A percentile compares a stretch with the other conserved stretches of the same genome.
phyloP scores from a whole-genome alignment of 495 filamentous ascomycete genomes.

The Usnea hakonensis region DNA sequence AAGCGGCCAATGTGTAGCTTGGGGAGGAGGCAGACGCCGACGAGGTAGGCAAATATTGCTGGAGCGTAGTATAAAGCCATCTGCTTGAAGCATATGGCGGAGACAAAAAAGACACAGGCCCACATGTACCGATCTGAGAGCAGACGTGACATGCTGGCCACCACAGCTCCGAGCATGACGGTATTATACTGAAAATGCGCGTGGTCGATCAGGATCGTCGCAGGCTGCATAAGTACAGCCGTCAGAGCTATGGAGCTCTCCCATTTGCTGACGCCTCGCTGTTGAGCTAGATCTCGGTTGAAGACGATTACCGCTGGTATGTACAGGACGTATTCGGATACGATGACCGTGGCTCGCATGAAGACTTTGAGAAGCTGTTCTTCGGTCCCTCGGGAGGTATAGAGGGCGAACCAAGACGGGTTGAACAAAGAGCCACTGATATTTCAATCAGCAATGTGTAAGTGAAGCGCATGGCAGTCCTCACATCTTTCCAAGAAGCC shows the following conservation, averaged over 20 bases:
- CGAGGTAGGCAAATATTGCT: constrained; percentile 80
- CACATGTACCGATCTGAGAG: constrained; percentile 77
- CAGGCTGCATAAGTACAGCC: constrained; percentile 87
- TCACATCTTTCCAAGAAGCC: constrained; percentile 79
- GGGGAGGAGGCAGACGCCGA: constrained; percentile 77
- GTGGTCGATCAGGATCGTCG: constrained; percentile 87
- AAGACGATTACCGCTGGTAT: constrained; percentile 80
- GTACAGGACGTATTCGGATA: constrained; percentile 85
- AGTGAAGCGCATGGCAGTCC: not conserved
- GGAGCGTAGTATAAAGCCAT: constrained; percentile 98
- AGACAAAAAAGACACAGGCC: constrained; percentile 90
- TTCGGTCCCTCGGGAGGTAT: constrained; percentile 73
- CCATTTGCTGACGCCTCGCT: constrained; percentile 66
- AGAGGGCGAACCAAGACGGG: constrained; percentile 81
- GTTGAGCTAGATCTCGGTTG: constrained; percentile 64
- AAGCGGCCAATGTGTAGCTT: constrained; percentile 61
- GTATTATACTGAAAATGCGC: constrained; percentile 99
- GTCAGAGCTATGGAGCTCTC: constrained; percentile 75
- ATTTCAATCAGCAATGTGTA: constrained; percentile 12
- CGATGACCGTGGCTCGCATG: constrained; percentile 84
- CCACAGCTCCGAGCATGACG: constrained; percentile 86
- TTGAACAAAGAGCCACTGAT: constrained; percentile 63
- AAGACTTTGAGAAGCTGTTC: constrained; percentile 77
- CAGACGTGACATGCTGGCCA: constrained; percentile 82
- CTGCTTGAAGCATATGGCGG: constrained; percentile 89